A percentile compares a stretch with the other conserved stretches of the same genome.
Conservation (phyloP, 352 stramenopile genomes). For the Elongisporangium prolatum region DNA sequence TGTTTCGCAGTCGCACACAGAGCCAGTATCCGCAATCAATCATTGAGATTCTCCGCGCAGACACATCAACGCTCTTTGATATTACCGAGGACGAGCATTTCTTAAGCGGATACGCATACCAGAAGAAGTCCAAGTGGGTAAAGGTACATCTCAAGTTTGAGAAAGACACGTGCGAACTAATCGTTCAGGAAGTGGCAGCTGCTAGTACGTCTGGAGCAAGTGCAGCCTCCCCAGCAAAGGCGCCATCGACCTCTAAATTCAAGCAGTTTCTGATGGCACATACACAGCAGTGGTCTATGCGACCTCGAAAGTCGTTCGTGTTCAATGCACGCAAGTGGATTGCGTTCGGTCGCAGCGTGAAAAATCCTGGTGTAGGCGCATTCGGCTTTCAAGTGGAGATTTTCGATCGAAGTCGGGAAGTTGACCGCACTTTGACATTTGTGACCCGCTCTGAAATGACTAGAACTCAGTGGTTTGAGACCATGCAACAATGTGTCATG, state of each 20-base stretch:
- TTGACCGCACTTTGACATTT: slow-evolving; percentile 73
- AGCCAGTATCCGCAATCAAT: slow-evolving; percentile 71
- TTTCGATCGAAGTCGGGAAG: slow-evolving; percentile 66
- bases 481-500: slow-evolving; percentile 43
- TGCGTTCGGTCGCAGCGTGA: slow-evolving; percentile 62
- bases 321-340: slow-evolving; percentile 78
- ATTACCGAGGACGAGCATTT: slow-evolving; percentile 46
- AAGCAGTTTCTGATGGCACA: slow-evolving; percentile 63
- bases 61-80: slow-evolving; percentile 53
- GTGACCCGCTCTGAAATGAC: slow-evolving; percentile 54
- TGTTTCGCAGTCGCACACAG: slow-evolving; percentile 66
- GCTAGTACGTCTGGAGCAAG: slow-evolving; percentile 5
- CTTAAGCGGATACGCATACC: slow-evolving; percentile 60
- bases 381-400: slow-evolving; percentile 81
- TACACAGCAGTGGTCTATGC: slow-evolving; percentile 49
- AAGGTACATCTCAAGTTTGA: slow-evolving; percentile 72
- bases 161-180: slow-evolving; percentile 51
- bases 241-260: slow-evolving; percentile 30
- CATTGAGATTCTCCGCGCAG: slow-evolving; percentile 58
- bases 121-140: slow-evolving; percentile 71
- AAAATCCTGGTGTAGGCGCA: slow-evolving; percentile 53
- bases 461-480: slow-evolving; percentile 56
- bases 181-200: slow-evolving; percentile 31
- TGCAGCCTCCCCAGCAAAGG: slow-evolving; percentile 15
- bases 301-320: slow-evolving; percentile 60